Evolutionary conservation across 108 stramenopile genomes (phyloP).

Genomic region (Pseudonitzschia delicatissima): DNA sequence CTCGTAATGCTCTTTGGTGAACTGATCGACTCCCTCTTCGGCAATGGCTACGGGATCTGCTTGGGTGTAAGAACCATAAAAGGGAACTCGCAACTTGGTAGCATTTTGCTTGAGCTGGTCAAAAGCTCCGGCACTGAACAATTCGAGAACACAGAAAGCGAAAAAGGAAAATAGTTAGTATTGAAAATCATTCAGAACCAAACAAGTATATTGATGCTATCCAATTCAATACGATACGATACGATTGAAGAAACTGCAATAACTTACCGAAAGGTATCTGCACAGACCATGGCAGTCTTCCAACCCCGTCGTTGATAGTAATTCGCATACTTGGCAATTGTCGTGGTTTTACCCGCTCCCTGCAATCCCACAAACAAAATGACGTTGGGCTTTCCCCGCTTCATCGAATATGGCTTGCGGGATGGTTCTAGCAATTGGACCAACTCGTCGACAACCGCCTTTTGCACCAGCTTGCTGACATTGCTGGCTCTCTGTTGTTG

Average conservation of each 20-base stretch:
- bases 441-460: constrained; percentile 90
- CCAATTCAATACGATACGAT: neutral
- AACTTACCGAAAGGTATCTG: constrained; percentile 89
- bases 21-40: constrained; percentile 94
- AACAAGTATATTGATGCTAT: neutral
- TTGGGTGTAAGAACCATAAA: constrained; percentile 93
- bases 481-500: constrained; percentile 6
- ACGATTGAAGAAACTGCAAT: neutral
- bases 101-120: constrained; percentile 99
- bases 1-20: constrained; percentile 90
- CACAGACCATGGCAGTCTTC: constrained; percentile 96
- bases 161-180: too few relatives aligned
- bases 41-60: constrained; percentile 96
- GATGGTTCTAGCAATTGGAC: constrained; percentile 71
- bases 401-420: constrained; percentile 70
- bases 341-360: constrained; percentile 97
- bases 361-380: constrained; percentile 97
- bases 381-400: constrained; percentile 89
- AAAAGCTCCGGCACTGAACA: constrained; percentile 85
- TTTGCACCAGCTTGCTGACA: constrained; percentile 75
- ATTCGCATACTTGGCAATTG: constrained; percentile 97
- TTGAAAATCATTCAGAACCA: too few relatives aligned
- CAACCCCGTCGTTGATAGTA: constrained; percentile 88
- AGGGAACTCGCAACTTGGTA: constrained; percentile 92
- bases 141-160: neutral